Percentiles rank a stretch among this genome's conserved stretches.
phyloP scores from a whole-genome alignment of 768 basidiomycete genomes.

The Daedaleopsis sinensis region DNA sequence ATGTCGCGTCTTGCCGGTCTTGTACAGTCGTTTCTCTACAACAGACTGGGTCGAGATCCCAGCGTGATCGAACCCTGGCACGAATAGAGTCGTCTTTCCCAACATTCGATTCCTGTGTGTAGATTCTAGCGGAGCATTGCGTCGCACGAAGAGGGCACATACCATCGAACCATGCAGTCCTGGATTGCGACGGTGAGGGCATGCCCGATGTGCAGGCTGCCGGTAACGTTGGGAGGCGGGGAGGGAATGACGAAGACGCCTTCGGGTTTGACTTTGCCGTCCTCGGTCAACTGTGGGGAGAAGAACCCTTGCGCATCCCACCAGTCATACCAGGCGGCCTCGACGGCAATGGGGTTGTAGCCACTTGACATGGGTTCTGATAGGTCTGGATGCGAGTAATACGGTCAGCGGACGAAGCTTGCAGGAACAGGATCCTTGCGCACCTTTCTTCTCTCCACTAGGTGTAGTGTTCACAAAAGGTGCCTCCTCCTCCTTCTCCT shows the following conservation, averaged over 20 bases:
- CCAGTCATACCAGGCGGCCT: conserved; percentile 98
- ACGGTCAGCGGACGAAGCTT: too few relatives aligned
- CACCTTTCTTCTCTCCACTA: conserved; percentile 93
- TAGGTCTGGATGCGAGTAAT: conserved; percentile 57
- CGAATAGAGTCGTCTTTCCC: conserved; percentile 86
- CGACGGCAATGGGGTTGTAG: conserved; percentile 94
- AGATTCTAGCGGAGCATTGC: not conserved
- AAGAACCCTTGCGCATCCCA: conserved; percentile 92
- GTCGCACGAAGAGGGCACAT: not conserved
- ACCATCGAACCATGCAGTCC: conserved; percentile 90
- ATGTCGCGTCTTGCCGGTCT: conserved; percentile 82
- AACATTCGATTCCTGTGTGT: conserved; percentile 88
- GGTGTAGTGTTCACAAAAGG: conserved; percentile 90
- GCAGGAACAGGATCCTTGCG: conserved; percentile 11
- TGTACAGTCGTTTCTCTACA: conserved; percentile 91
- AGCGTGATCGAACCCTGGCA: conserved; percentile 97
- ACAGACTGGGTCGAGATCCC: conserved; percentile 98
- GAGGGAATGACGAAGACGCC: conserved; percentile 83
- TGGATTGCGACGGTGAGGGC: conserved; percentile 91
- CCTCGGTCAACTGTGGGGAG: conserved; percentile 64
- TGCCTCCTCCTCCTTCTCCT: conserved; percentile 68
- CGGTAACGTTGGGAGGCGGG: conserved; percentile 97
- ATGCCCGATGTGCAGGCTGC: conserved; percentile 93
- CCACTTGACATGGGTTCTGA: conserved; percentile 86
- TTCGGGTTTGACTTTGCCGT: conserved; percentile 62